Evolutionary conservation across 2,329 filamentous ascomycete genomes (phyloP).

Genomic region (Dendrostoma leiphaemia): DNA sequence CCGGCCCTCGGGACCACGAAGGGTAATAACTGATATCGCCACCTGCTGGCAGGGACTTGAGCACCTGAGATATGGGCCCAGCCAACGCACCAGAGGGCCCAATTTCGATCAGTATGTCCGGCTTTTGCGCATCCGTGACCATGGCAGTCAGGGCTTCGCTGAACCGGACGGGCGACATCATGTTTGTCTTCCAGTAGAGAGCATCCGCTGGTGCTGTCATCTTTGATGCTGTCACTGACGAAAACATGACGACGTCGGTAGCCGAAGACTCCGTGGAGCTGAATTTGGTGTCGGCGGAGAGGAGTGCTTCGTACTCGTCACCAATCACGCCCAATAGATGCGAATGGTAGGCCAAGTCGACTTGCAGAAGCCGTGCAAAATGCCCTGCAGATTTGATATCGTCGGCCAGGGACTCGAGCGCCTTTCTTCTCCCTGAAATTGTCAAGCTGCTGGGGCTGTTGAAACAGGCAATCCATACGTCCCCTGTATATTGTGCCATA

Average conservation of each 20-base stretch:
- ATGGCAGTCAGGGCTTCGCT: constrained; percentile 18
- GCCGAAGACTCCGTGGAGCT: neutral
- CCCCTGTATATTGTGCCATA: neutral
- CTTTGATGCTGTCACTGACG: constrained; percentile 15
- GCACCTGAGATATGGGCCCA: constrained; percentile 25
- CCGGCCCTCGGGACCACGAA: constrained; percentile 18
- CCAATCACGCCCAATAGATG: constrained; percentile 24
- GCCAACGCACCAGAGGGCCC: constrained; percentile 23
- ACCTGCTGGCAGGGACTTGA: constrained; percentile 17
- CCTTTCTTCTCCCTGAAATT: constrained; percentile 28
- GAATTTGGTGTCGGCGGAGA: constrained; percentile 1
- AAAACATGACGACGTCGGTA: constrained; percentile 18
- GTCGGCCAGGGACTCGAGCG: constrained; percentile 21
- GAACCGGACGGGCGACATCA: constrained; percentile 28
- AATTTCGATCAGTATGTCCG: constrained; percentile 25
- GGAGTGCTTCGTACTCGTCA: constrained; percentile 19
- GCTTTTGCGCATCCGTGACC: constrained; percentile 7
- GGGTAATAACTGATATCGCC: constrained; percentile 1
- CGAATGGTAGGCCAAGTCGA: constrained; percentile 32
- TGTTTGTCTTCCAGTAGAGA: constrained; percentile 29
- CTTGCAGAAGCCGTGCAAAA: constrained; percentile 29
- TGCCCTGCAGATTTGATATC: constrained; percentile 21
- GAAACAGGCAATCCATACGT: constrained; percentile 6
- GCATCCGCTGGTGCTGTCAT: constrained; percentile 7
- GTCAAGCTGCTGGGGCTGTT: constrained; percentile 30